Evolutionary conservation across 140 eudicot genomes (phyloP).

Genomic region (Stevia rebaudiana): DNA sequence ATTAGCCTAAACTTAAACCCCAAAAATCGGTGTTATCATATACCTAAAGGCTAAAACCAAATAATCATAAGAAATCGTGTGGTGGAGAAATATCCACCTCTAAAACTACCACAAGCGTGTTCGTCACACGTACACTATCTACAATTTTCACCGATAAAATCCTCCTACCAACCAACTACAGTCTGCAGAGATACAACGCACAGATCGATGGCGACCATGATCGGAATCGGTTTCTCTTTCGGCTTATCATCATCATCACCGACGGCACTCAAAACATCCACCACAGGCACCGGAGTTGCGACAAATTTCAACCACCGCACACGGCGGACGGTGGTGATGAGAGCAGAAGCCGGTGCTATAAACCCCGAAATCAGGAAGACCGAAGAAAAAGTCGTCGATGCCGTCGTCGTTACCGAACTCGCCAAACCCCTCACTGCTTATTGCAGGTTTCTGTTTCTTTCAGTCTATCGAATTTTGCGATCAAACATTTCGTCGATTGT

Average conservation of each 20-base stretch:
- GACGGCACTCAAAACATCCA: slow-evolving; percentile 8
- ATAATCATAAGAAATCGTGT: slow-evolving; percentile 1
- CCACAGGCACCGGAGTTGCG: slow-evolving; percentile 4
- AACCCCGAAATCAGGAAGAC: slow-evolving; percentile 65
- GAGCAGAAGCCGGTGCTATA: slow-evolving; percentile 50
- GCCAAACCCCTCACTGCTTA: slow-evolving; percentile 79
- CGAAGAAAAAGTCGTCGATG: slow-evolving; percentile 80
- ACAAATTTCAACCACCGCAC: slow-evolving; percentile 11
- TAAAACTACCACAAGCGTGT: neutral
- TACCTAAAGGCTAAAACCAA: too few species aligned
- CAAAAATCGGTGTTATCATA: too few species aligned
- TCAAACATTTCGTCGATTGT: neutral
- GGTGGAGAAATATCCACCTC: neutral
- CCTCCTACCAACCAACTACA: too few species aligned
- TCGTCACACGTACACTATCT: too few species aligned
- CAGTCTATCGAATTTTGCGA: neutral
- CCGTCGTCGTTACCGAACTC: slow-evolving; percentile 78
- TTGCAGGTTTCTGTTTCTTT: slow-evolving; percentile 59
- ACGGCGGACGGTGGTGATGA: slow-evolving; percentile 46
- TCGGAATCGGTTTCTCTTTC: too few species aligned
- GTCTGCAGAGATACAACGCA: too few species aligned
- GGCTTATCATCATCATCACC: slow-evolving; percentile 14
- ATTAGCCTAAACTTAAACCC: too few species aligned
- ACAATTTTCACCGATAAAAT: too few species aligned
- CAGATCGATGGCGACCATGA: too few species aligned